Base-by-base conservation (phyloP, 495 filamentous ascomycete species). In the Pyrenopolyporus hunteri region DNA sequence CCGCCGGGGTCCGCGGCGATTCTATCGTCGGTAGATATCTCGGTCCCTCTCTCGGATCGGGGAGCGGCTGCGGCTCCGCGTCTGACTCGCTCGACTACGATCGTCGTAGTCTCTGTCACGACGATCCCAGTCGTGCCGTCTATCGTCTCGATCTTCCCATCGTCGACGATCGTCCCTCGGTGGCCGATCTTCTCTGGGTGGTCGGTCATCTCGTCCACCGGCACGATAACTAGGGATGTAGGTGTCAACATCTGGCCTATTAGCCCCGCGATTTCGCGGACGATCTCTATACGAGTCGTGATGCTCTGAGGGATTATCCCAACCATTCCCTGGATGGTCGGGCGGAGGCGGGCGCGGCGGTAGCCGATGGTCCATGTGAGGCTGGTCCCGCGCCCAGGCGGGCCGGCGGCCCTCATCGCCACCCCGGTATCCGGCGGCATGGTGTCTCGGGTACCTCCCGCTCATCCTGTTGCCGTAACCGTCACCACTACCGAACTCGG, bases 191-290 rank as follows among this genome's bases (percentile, higher is more conserved):
- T 68, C 72, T 47, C 65, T 69, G 0, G 66, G 73, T 8, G 67
- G 65, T 37, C 68, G 59, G 11, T 68, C 64, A 40, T 72, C 71
- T 74, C 73, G 64, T 28, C 57, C 66, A 19, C 66, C 66, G 13
- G 46, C 57, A 44, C 72, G 65, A 32, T 87, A 86, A 36, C 76
- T 80, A 5, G 84, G 84, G 19, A 87, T 85, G 60, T 87, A 87
- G 2, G 83, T 85, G 59, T 87, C 84, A 11, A 84, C 70, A 58
- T 75, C 76, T n/a, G 70, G 71, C 10, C 74, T 70, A 22, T 68
- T 72, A 23, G 68, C 69, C 17, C 64, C 64, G 13, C 76, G 57
- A 29, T 57, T 73, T 63, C 76, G 58, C 43, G 69, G 57, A 65
- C 69, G 55, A 57, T 68, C 73, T 35, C 70, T 55, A 57, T 66